A percentile compares a stretch with the other conserved stretches of the same genome.
phyloP scores from a whole-genome alignment of 306 rosid genomes.

The Ammopiptanthus mongolicus region DNA sequence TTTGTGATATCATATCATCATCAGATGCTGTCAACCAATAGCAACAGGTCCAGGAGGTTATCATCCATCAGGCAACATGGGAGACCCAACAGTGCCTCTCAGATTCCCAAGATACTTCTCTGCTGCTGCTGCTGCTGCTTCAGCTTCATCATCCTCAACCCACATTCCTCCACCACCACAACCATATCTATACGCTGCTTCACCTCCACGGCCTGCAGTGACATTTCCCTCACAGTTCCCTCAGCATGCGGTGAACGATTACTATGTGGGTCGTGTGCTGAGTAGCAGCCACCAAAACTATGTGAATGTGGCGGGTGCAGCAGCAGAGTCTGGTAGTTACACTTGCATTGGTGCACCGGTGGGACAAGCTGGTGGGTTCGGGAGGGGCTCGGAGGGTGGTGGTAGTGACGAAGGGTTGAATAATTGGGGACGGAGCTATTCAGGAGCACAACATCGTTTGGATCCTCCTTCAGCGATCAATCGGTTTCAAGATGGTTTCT shows the following conservation, averaged over 20 bases:
- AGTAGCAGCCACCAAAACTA: conserved; percentile 29
- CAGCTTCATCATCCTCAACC: conserved; percentile 55
- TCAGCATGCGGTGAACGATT: conserved; percentile 47
- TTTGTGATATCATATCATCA: not conserved
- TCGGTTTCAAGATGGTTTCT: conserved; percentile 90
- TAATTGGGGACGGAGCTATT: conserved; percentile 45
- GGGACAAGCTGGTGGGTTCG: conserved; percentile 49
- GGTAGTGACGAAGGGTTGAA: too few relatives aligned
- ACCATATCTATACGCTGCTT: conserved; percentile 48
- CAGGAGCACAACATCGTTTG: conserved; percentile 49
- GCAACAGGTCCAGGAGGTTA: conserved; percentile 45
- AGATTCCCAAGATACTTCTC: conserved; percentile 76
- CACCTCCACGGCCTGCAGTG: conserved; percentile 48
- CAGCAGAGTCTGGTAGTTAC: conserved; percentile 26
- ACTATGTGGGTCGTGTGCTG: conserved; percentile 70
- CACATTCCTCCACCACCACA: conserved; percentile 39
- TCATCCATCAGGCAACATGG: conserved; percentile 41
- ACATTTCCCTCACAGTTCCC: conserved; percentile 46
- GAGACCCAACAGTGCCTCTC: conserved; percentile 58
- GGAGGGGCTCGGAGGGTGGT: too few relatives aligned
- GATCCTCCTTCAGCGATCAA: conserved; percentile 58
- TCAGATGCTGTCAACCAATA: conserved; percentile 74
- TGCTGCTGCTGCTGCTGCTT: too few relatives aligned
- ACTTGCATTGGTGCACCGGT: conserved; percentile 94
- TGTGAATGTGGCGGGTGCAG: not conserved